Percentiles rank a stretch among this genome's conserved stretches.
Evolutionary conservation across 108 stramenopile genomes (phyloP).

Genomic region (Nitzschia sp.): DNA sequence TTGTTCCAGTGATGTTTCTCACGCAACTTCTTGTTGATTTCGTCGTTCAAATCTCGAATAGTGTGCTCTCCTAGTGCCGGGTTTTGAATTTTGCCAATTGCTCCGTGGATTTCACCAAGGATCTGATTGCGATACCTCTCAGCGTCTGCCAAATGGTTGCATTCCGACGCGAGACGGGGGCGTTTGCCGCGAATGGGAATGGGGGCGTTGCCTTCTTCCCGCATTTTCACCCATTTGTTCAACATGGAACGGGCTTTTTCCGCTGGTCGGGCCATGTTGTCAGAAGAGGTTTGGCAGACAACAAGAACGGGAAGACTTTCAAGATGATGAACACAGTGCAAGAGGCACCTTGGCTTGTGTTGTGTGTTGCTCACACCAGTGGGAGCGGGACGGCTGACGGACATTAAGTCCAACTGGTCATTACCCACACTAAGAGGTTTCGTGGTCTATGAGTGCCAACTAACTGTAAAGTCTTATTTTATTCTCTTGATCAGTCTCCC

Average conservation of each 20-base stretch:
- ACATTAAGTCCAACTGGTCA: too few relatives aligned
- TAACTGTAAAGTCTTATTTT: conserved; percentile 41
- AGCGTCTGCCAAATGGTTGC: conserved; percentile 77
- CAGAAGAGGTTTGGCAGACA: too few relatives aligned
- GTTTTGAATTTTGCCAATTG: conserved; percentile 90
- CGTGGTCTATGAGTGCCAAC: too few relatives aligned
- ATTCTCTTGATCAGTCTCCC: conserved; percentile 80
- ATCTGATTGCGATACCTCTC: conserved; percentile 80
- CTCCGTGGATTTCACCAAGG: conserved; percentile 78
- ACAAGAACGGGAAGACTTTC: too few relatives aligned
- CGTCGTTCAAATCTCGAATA: conserved; percentile 96
- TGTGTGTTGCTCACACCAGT: too few relatives aligned
- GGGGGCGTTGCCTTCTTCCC: conserved; percentile 61
- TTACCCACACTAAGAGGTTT: too few relatives aligned
- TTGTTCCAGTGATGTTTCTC: conserved; percentile 95
- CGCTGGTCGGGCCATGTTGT: conserved; percentile 94
- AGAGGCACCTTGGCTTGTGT: too few relatives aligned
- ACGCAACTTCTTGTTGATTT: conserved; percentile 93
- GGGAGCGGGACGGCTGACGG: too few relatives aligned
- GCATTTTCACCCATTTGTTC: conserved; percentile 96
- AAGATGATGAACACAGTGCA: too few relatives aligned
- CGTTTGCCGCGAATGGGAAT: conserved; percentile 43
- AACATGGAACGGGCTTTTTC: conserved; percentile 96
- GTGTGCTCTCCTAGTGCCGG: conserved; percentile 92
- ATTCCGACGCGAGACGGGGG: conserved; percentile 87